Evolutionary conservation across 2,329 filamentous ascomycete species (phyloP).

Genomic region (Colletotrichum gloeosporioides): DNA sequence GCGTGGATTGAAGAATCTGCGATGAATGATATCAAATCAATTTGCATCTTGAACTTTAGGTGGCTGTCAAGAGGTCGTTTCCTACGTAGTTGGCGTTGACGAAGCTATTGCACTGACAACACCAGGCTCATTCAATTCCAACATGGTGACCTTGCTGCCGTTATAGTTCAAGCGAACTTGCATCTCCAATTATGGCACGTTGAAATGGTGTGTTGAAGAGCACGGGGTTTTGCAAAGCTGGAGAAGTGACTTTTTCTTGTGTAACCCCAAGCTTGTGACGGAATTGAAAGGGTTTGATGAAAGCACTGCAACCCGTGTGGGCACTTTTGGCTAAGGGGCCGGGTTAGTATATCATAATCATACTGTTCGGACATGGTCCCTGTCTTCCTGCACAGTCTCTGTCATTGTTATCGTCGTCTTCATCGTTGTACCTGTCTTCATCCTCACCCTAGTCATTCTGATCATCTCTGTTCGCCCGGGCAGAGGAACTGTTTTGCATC

Average conservation of each 20-base stretch:
- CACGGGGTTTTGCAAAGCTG: fast-evolving
- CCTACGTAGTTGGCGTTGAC: not conserved
- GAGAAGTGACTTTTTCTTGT: fast-evolving
- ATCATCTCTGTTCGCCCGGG: not conserved
- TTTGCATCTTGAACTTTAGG: not conserved
- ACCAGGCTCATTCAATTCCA: not conserved
- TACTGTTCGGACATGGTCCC: fast-evolving
- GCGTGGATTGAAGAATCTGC: not conserved
- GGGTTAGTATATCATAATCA: not conserved
- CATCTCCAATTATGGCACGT: not conserved
- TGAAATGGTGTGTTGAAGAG: not conserved
- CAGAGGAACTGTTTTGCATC: fast-evolving
- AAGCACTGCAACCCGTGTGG: not conserved
- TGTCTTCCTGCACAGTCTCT: not conserved
- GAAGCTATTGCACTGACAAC: not conserved
- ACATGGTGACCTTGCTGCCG: not conserved
- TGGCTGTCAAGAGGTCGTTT: not conserved
- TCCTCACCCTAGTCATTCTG: fast-evolving
- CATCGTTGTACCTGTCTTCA: not conserved
- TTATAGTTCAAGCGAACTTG: not conserved
- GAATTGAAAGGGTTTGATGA: not conserved
- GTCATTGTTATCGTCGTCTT: not conserved
- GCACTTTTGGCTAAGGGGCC: not conserved
- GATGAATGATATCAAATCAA: not conserved
- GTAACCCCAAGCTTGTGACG: not conserved